A percentile compares a stretch with the other conserved stretches of the same genome.
phyloP scores from a whole-genome alignment of 1,284 basidiomycete species.

The Sporisorium exsertum region DNA sequence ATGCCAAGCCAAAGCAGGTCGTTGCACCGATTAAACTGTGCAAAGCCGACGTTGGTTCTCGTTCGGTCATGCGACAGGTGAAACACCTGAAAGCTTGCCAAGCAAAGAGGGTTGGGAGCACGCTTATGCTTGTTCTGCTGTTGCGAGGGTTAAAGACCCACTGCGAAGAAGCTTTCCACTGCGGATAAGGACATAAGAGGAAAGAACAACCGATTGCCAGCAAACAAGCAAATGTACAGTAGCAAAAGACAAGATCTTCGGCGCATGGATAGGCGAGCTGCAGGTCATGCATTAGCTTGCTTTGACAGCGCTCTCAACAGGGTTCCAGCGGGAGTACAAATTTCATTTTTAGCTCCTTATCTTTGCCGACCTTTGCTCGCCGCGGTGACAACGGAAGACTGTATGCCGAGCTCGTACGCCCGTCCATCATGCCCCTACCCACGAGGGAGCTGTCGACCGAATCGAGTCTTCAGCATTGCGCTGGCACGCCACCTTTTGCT shows the following conservation, averaged over 20 bases:
- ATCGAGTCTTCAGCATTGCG: too few species aligned
- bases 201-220: constrained; percentile 4
- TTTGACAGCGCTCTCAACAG: constrained; percentile 6
- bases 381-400: not conserved
- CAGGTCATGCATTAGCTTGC: constrained; percentile 19
- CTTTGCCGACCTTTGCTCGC: not conserved
- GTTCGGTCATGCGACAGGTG: constrained; percentile 2
- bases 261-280: constrained; percentile 24
- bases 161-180: not conserved
- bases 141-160: not conserved
- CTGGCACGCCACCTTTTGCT: too few species aligned
- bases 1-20: not conserved
- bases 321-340: not conserved
- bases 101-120: not conserved
- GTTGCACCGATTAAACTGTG: not conserved
- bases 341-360: constrained; percentile 1
- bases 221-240: not conserved
- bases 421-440: not conserved
- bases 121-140: not conserved
- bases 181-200: not conserved
- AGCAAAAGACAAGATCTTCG: constrained; percentile 17
- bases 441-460: not conserved
- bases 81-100: not conserved
- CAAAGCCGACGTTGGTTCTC: constrained; percentile 1
- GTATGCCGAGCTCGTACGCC: not conserved